Conservation (phyloP, 2,329 filamentous ascomycete species). For the Pseudohalonectria lignicola region DNA sequence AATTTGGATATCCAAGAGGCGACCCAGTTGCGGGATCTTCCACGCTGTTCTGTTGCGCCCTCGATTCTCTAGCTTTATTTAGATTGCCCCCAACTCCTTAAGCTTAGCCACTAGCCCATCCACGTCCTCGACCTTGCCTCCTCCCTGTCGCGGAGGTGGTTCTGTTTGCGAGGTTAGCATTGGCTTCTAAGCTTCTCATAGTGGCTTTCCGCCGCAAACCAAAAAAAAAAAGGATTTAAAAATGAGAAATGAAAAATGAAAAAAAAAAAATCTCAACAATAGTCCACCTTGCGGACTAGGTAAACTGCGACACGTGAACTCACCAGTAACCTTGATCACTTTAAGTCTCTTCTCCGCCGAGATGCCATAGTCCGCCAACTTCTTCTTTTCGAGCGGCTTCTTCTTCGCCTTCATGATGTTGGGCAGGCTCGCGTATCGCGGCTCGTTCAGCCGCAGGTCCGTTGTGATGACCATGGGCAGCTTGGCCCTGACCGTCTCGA, state of each 20-base stretch:
- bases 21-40: too few species aligned
- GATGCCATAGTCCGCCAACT: slow-evolving; percentile 68
- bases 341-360: slow-evolving; percentile 68
- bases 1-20: too few species aligned
- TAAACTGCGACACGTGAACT: slow-evolving; percentile 21
- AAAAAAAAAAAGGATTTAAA: too few species aligned
- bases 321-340: slow-evolving; percentile 79
- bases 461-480: slow-evolving; percentile 92
- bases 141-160: slow-evolving; percentile 77
- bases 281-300: not conserved
- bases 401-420: slow-evolving; percentile 99
- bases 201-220: too few species aligned
- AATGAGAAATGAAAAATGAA: slow-evolving; percentile 3
- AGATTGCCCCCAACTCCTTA: slow-evolving; percentile 89
- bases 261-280: not conserved
- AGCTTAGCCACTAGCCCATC: slow-evolving; percentile 88
- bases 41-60: too few species aligned
- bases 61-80: too few species aligned
- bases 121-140: slow-evolving; percentile 95
- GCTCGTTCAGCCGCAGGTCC: slow-evolving; percentile 88
- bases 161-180: slow-evolving; percentile 51
- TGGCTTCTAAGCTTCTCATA: too few species aligned
- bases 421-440: slow-evolving; percentile 85
- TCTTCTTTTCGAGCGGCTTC: slow-evolving; percentile 95
- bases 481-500: slow-evolving; percentile 77